Percentiles rank a stretch among this genome's conserved stretches.
These are phyloP conservation scores for Stachybotrys echinatus DNA, from an alignment of 2,329 filamentous ascomycete genomes.

Conservation along the genomic window DNA sequence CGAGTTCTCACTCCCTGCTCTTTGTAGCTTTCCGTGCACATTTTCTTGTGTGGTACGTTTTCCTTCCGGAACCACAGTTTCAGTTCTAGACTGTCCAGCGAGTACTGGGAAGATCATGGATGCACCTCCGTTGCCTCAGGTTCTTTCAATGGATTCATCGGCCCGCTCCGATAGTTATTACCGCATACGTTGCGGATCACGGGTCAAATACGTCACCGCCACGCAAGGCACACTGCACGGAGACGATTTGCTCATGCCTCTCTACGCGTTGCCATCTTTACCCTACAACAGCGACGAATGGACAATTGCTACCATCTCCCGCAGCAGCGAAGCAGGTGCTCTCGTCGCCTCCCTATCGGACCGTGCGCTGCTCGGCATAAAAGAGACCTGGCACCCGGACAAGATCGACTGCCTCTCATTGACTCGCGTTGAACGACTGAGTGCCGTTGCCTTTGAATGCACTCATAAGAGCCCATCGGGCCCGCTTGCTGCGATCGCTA, in stretches of 20 bases:
- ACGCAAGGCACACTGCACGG: not conserved
- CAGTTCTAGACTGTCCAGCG: too few species aligned
- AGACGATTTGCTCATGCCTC: conserved; percentile 3
- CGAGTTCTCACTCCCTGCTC: too few species aligned
- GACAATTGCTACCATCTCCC: conserved; percentile 2
- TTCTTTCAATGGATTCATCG: conserved; percentile 5
- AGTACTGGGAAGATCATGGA: not conserved
- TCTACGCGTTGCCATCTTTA: conserved; percentile 2
- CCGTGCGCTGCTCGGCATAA: too few species aligned
- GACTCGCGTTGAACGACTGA: conserved; percentile 1
- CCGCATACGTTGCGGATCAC: not conserved
- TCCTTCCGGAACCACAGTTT: too few species aligned
- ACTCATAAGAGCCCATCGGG: not conserved
- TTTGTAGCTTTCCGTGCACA: too few species aligned
- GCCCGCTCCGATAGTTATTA: conserved; percentile 2
- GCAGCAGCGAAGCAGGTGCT: not conserved
- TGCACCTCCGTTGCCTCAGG: not conserved
- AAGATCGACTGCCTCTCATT: conserved; percentile 2
- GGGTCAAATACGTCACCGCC: conserved; percentile 5
- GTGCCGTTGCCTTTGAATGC: not conserved
- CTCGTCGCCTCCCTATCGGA: not conserved
- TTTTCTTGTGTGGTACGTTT: too few species aligned
- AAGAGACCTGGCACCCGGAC: conserved; percentile 2
- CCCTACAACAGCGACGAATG: conserved; percentile 2
- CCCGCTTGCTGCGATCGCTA: conserved; percentile 3